These are phyloP conservation scores for Moesziomyces sp. DNA, from an alignment of 1,284 basidiomycete species.

Conservation along the genomic window DNA sequence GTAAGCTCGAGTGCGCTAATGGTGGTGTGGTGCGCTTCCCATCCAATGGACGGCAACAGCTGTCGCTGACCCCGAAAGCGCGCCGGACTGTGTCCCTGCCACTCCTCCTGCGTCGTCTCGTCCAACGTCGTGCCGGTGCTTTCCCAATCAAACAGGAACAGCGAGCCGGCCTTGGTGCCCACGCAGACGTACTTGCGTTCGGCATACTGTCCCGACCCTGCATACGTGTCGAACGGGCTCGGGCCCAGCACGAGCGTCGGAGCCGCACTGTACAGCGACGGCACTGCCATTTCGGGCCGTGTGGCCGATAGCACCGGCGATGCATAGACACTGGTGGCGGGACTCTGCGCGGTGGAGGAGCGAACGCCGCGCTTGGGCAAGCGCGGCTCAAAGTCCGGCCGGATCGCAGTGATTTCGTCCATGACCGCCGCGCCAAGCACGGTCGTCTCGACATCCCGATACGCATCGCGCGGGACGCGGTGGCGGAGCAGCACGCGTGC, in stretches of 20 bases:
- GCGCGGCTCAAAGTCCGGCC: constrained; percentile 59
- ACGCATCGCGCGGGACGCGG: constrained; percentile 13
- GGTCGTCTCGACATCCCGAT: constrained; percentile 24
- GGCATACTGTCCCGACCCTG: constrained; percentile 34
- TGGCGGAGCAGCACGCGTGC: constrained; percentile 49
- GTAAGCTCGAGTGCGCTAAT: constrained; percentile 59
- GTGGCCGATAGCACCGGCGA: constrained; percentile 41
- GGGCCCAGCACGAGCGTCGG: constrained; percentile 39
- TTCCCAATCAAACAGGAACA: constrained; percentile 63
- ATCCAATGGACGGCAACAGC: constrained; percentile 71
- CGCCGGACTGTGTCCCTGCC: constrained; percentile 70
- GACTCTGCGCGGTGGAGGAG: constrained; percentile 32
- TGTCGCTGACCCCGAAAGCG: constrained; percentile 74
- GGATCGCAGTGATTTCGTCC: constrained; percentile 54
- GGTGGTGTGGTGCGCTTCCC: constrained; percentile 52
- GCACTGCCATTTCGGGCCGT: neutral
- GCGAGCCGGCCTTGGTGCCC: constrained; percentile 56
- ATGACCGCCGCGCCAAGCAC: constrained; percentile 50
- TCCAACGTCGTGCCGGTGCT: constrained; percentile 33
- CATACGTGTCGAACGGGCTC: constrained; percentile 22
- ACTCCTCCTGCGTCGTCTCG: constrained; percentile 35
- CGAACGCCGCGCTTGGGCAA: constrained; percentile 27
- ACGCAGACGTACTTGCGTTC: constrained; percentile 61
- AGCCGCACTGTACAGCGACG: neutral
- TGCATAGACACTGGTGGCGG: constrained; percentile 21